phyloP scores from a whole-genome alignment of 2,329 filamentous ascomycete genomes.

The Aspergillus sclerotialis region DNA sequence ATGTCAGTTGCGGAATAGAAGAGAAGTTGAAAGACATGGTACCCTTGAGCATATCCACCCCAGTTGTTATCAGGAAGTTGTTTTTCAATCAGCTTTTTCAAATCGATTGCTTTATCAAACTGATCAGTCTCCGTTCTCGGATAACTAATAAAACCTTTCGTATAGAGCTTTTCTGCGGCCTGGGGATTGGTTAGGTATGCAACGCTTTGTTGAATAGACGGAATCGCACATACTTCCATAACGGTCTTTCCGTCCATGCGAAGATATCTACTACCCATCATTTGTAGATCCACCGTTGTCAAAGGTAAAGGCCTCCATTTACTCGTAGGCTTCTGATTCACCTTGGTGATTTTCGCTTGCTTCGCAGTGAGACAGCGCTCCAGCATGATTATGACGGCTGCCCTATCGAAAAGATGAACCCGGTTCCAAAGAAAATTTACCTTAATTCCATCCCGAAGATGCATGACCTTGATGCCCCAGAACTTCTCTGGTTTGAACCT shows the following conservation, averaged over 20 bases:
- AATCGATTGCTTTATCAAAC: slow-evolving; percentile 83
- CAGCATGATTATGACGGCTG: slow-evolving; percentile 71
- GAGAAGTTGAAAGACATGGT: slow-evolving; percentile 7
- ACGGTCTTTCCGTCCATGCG: slow-evolving; percentile 86
- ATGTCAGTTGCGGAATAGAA: background rate
- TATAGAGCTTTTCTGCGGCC: slow-evolving; percentile 78
- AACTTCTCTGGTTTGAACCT: slow-evolving; percentile 91
- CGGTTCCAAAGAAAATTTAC: slow-evolving; percentile 81
- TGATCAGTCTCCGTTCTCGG: slow-evolving; percentile 95
- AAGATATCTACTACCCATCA: slow-evolving; percentile 82
- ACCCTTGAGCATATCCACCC: slow-evolving; percentile 70
- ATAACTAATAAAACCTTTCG: slow-evolving; percentile 94
- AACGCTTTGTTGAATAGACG: background rate
- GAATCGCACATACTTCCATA: slow-evolving; percentile 56
- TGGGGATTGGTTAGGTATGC: slow-evolving; percentile 14
- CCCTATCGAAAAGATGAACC: slow-evolving; percentile 78
- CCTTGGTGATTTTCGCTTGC: slow-evolving; percentile 71
- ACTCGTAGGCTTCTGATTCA: slow-evolving; percentile 82
- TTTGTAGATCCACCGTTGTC: slow-evolving; percentile 94
- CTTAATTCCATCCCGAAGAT: slow-evolving; percentile 68
- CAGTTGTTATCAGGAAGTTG: slow-evolving; percentile 70
- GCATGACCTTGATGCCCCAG: slow-evolving; percentile 83
- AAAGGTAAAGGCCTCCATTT: slow-evolving; percentile 92
- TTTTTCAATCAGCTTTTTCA: slow-evolving; percentile 72
- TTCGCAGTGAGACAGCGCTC: slow-evolving; percentile 76